These are phyloP conservation scores for Alternaria triticimaculans DNA, from an alignment of 2,329 filamentous ascomycete species.

Conservation along the genomic window DNA sequence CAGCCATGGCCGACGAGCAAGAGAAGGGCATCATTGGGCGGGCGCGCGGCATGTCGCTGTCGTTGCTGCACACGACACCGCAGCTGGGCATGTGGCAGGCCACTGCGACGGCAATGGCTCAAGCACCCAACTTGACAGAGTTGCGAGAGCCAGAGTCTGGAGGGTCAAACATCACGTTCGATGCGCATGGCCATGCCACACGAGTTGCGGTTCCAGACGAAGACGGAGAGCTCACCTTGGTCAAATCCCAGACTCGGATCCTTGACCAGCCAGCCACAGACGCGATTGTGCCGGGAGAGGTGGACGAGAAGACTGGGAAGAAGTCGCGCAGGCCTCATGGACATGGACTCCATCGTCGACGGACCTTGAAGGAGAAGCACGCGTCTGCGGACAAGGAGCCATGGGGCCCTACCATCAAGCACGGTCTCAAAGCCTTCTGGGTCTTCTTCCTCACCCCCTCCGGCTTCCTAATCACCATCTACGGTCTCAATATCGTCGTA, in stretches of 20 bases:
- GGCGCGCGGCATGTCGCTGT: slow-evolving; percentile 38
- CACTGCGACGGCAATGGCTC: slow-evolving; percentile 48
- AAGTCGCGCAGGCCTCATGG: not conserved
- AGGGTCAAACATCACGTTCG: slow-evolving; percentile 28
- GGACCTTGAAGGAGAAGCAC: slow-evolving; percentile 30
- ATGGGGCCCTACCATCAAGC: slow-evolving; percentile 64
- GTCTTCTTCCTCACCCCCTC: slow-evolving; percentile 75
- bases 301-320: not conserved
- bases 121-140: slow-evolving; percentile 51
- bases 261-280: not conserved
- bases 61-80: slow-evolving; percentile 42
- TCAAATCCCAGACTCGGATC: slow-evolving; percentile 16
- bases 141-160: slow-evolving; percentile 32
- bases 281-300: not conserved
- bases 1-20: slow-evolving; percentile 13
- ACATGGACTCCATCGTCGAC: not conserved
- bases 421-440: slow-evolving; percentile 68
- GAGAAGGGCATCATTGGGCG: slow-evolving; percentile 18
- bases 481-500: slow-evolving; percentile 76
- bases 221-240: slow-evolving; percentile 11
- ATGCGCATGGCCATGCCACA: slow-evolving; percentile 21
- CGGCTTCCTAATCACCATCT: slow-evolving; percentile 78
- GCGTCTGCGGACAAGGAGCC: slow-evolving; percentile 31
- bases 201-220: slow-evolving; percentile 22
- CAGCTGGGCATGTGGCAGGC: slow-evolving; percentile 53